Evolutionary conservation across 2,329 filamentous ascomycete genomes (phyloP), one percentile per base, ranked within the genome.

Genomic region (Drechslerella stenobrocha): DNA sequence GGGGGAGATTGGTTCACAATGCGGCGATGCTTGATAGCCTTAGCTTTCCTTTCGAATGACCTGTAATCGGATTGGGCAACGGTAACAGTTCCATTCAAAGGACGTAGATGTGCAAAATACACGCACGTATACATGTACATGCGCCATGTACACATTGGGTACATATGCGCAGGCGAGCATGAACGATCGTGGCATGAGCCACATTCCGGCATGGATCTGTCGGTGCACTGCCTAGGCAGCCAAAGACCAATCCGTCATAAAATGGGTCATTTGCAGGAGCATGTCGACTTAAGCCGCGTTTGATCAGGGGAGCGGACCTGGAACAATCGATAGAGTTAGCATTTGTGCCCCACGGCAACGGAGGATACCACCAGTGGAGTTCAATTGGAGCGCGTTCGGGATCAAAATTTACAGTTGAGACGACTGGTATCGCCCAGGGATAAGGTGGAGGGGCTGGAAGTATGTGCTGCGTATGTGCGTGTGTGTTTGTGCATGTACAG

Each of bases 161-260:
- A 42, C 13, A 42, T 42, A 42, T 42, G 37, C 37, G 22, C 9
- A 32, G 34, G 47, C 51, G 28, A 47, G 57, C 44, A 35, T 18
- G 18, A 28, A 46, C 30, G 45, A 37, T 28, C 45, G 13, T 34
- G 53, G 35, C 18, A 26, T 47, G 37, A 42, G 37, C 37, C 37
- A 42, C 37, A 42, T 42, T 18, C 7, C 37, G 13, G 37, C 37
- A 42, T 57, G 42, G 30, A 56, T 56, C 52, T 35, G 24, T 46
- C 8, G 45, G 35, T 40, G 52, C 13, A 20, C 30, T 24, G 42
- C 28, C 52, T 59, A 66, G 61, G 61, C 61, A 66, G 48, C 61
- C 46, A 52, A 53, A 52, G 56, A 40, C 61, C 47, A 47, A 34
- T 50, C 52, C 61, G 61, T 35, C 53, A 51, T 52, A 52, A 47